Evolutionary conservation across 208 protist species (phyloP), one percentile per base, ranked within the genome.

Genomic region (Acanthamoeba rhysodes): DNA sequence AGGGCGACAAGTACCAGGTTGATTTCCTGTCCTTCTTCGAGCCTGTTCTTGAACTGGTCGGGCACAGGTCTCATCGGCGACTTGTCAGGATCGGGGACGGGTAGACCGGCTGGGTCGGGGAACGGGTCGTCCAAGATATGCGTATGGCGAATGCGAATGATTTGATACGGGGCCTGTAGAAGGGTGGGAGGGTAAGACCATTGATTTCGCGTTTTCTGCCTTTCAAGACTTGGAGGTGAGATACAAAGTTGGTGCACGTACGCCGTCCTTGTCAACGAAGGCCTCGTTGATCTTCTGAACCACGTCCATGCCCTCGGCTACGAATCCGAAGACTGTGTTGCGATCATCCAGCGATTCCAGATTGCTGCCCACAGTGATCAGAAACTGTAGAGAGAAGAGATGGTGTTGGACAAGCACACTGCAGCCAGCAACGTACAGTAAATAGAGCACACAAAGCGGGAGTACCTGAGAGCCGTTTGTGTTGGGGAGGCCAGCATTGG

Each of bases 51-150:
- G 57, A 90, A 90, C 34, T 70, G 84, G 29, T 90, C 84, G 20
- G 84, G 84, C 34, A 90, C 55, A n/a, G 48, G 55, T 10, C 84
- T 27, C 84, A 90, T 90, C 9, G 84, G 84, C n/a, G 84, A 90
- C 34, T 90, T 57, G 48, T 85, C 76, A 12, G 76, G 84, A 90
- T 70, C 57, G 14, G 48, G 55, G 8, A 90, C 34, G 84, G 34
- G n/a, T 4, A 98, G 74, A 45, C 96, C 96, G 9, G 55, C 29
- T 12, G 96, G 97, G 93, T 99, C 98, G 14, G 91, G 82, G 84
- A 98, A 99, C 10, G 98, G 98, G 85, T 99, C 98, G 94, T 98
- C 97, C 29, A 99, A 96, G 29, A 99, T 96, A 48, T 97, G 95
- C 20, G 98, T 99, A 95, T 99, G 98, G 27, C 95, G 34, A 85